A percentile compares a stretch with the other conserved stretches of the same genome.
Conservation (phyloP, 495 filamentous ascomycete species). For the Tuber borchii region DNA sequence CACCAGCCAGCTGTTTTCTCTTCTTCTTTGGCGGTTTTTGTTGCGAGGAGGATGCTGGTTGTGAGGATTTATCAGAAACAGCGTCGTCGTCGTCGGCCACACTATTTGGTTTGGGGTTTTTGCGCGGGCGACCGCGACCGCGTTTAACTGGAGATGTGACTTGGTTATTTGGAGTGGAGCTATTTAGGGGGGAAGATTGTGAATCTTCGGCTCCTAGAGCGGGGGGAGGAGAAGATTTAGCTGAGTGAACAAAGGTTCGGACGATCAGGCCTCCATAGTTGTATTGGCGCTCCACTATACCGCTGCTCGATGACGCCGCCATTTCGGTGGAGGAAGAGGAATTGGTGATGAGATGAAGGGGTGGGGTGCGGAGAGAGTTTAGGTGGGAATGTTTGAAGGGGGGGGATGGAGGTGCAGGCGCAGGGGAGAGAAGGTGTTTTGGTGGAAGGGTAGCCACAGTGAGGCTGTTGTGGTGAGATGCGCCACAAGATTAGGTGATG, state of each 20-base stretch:
- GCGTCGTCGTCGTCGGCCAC: background rate
- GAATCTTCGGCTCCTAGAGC: background rate
- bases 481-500: background rate
- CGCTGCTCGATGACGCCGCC: constrained; percentile 1
- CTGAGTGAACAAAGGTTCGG: constrained; percentile 23
- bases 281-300: constrained; percentile 28
- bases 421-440: background rate
- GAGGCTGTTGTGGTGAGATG: background rate
- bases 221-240: constrained; percentile 6
- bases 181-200: background rate
- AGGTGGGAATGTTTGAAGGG: background rate
- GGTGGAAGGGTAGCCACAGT: background rate
- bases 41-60: background rate
- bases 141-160: background rate
- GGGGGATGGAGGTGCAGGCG: background rate
- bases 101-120: background rate
- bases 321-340: background rate
- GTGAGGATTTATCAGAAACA: background rate
- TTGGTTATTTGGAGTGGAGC: background rate
- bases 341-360: background rate
- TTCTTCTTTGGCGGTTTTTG: constrained; percentile 1
- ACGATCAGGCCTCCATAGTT: constrained; percentile 30
- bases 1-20: background rate
- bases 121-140: background rate
- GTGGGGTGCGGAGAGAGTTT: background rate